phyloP scores from a whole-genome alignment of 176 grass and related monocot species.

The Oryza longistaminata region DNA sequence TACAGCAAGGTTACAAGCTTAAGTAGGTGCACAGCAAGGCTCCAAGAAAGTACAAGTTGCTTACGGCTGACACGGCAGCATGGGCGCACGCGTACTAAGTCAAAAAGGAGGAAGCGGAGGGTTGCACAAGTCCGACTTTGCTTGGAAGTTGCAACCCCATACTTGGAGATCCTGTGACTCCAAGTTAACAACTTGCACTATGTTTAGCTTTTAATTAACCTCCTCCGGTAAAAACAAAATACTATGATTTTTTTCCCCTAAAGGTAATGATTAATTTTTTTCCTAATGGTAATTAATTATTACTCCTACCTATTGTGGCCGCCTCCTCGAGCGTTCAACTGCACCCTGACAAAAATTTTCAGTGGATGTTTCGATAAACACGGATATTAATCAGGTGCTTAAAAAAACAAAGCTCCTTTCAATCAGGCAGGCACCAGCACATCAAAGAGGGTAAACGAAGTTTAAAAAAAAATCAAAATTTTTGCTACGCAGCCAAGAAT shows the following conservation, averaged over 20 bases:
- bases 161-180: constrained; percentile 36
- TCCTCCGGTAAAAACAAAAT: neutral
- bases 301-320: neutral
- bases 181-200: constrained; percentile 15
- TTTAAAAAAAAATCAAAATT: neutral
- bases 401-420: neutral
- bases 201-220: neutral
- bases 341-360: neutral
- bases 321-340: neutral
- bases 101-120: constrained; percentile 37
- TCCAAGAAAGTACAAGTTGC: constrained; percentile 42
- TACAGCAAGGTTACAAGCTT: neutral
- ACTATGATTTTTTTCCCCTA: neutral
- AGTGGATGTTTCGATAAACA: neutral
- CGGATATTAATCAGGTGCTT: neutral
- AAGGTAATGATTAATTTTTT: neutral
- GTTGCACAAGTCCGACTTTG: constrained; percentile 51
- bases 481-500: neutral
- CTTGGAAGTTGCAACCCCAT: constrained; percentile 40
- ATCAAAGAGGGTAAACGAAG: neutral
- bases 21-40: constrained; percentile 27
- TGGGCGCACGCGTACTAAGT: constrained; percentile 32
- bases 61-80: constrained; percentile 38
- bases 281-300: neutral
- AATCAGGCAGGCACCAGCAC: neutral